Conservation (phyloP, 306 rosid genomes). For the Pyrus communis region DNA sequence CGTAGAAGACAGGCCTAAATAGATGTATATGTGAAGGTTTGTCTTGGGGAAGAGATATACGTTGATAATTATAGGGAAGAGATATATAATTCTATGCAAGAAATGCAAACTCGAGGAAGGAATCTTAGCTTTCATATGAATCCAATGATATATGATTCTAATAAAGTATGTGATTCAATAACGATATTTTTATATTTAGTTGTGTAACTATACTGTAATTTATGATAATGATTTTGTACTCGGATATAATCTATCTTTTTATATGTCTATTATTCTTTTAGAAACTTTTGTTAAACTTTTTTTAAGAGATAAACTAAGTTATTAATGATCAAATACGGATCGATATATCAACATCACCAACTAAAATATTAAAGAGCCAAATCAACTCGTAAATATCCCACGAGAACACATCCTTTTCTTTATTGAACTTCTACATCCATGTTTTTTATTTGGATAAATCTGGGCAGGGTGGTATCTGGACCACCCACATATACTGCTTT, state of each 20-base stretch:
- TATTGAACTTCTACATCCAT: too few relatives aligned
- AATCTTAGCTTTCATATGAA: constrained; percentile 5
- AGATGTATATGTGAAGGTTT: neutral
- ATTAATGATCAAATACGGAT: too few relatives aligned
- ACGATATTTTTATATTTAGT: constrained; percentile 2
- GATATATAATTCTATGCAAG: neutral
- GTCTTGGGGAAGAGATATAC: neutral
- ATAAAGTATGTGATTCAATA: constrained; percentile 14
- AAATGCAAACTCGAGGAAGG: neutral
- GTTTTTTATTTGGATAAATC: too few relatives aligned
- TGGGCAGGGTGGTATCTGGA: too few relatives aligned
- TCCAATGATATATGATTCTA: constrained; percentile 13
- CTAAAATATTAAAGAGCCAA: too few relatives aligned
- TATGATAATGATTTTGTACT: neutral
- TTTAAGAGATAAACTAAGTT: too few relatives aligned
- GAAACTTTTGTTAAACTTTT: neutral
- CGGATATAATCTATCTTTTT: neutral
- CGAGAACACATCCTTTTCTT: too few relatives aligned
- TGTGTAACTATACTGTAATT: neutral
- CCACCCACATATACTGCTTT: too few relatives aligned
- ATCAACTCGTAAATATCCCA: too few relatives aligned
- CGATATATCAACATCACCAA: too few relatives aligned
- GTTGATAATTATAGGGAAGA: neutral
- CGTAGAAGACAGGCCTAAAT: too few relatives aligned
- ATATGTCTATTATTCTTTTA: neutral